Conservation (phyloP, 2,329 filamentous ascomycete genomes). For the Fusarium sp. region DNA sequence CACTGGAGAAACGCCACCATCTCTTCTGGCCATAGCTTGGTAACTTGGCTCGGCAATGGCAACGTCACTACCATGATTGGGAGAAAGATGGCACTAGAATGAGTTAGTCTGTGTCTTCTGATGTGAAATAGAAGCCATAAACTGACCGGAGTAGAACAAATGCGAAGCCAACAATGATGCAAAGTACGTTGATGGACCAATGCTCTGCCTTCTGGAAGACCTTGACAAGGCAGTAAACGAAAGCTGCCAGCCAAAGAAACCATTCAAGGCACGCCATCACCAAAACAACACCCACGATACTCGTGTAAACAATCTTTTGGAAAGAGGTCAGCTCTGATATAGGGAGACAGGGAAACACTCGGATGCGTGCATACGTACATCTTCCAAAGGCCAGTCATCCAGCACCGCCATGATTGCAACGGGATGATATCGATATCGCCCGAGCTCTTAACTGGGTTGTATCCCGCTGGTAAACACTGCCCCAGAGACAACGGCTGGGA, state of each 20-base stretch:
- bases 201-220: constrained; percentile 91
- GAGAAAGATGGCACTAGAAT: constrained; percentile 78
- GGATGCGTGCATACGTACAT: constrained; percentile 44
- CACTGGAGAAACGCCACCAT: constrained; percentile 84
- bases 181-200: constrained; percentile 82
- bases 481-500: not conserved
- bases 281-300: constrained; percentile 84
- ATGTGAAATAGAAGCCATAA: not conserved
- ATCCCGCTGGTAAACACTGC: not conserved
- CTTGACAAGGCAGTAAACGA: constrained; percentile 89
- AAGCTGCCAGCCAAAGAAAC: constrained; percentile 94
- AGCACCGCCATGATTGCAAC: constrained; percentile 53
- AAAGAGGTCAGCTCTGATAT: not conserved
- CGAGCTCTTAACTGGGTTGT: not conserved
- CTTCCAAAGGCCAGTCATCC: constrained; percentile 62
- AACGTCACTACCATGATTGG: constrained; percentile 95
- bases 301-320: constrained; percentile 83
- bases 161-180: constrained; percentile 76
- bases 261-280: constrained; percentile 89
- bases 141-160: constrained; percentile 81
- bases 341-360: not conserved
- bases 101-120: not conserved
- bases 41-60: constrained; percentile 79
- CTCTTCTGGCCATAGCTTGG: constrained; percentile 74
- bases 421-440: not conserved